A percentile compares a stretch with the other conserved stretches of the same genome.
Conservation (phyloP, 352 stramenopile genomes). For the Phytophthora cryptogea region DNA sequence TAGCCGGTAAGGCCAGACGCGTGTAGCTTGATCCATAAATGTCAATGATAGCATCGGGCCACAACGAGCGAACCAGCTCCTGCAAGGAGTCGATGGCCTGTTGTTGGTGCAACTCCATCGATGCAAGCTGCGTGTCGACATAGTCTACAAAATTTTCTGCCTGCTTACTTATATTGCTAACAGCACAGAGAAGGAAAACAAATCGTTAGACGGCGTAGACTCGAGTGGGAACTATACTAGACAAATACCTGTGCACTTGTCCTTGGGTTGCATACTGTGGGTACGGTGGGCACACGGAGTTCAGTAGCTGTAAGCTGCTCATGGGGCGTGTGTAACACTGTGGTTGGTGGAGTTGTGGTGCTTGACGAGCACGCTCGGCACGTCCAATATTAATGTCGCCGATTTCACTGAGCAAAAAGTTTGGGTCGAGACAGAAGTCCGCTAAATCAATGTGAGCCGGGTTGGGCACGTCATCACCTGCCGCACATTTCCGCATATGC, state of each 20-base stretch:
- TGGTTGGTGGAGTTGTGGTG: conserved; percentile 17
- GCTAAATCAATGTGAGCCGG: conserved; percentile 10
- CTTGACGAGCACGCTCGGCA: conserved; percentile 16
- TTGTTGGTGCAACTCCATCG: conserved; percentile 49
- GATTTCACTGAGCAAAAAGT: conserved; percentile 35
- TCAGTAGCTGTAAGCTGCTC: conserved; percentile 16
- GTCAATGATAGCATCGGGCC: conserved; percentile 91
- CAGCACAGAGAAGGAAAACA: conserved; percentile 10
- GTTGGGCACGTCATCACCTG: conserved; percentile 11
- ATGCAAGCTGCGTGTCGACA: conserved; percentile 49
- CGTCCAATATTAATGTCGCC: background rate
- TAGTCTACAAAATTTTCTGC: conserved; percentile 56
- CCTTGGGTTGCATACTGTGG: conserved; percentile 31
- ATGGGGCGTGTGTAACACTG: conserved; percentile 13
- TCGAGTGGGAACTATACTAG: background rate
- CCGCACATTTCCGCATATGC: conserved; percentile 18
- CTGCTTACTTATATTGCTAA: conserved; percentile 54
- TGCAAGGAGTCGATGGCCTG: conserved; percentile 55
- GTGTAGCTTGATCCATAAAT: conserved; percentile 97
- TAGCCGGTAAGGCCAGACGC: conserved; percentile 93
- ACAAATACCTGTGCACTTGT: conserved; percentile 41
- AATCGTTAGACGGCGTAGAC: conserved; percentile 10
- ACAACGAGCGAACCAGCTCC: conserved; percentile 59
- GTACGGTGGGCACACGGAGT: conserved; percentile 26
- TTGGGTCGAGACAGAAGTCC: conserved; percentile 21